These are phyloP conservation scores for Albatrellus ellisii DNA, from an alignment of 768 basidiomycete genomes.

Conservation along the genomic window DNA sequence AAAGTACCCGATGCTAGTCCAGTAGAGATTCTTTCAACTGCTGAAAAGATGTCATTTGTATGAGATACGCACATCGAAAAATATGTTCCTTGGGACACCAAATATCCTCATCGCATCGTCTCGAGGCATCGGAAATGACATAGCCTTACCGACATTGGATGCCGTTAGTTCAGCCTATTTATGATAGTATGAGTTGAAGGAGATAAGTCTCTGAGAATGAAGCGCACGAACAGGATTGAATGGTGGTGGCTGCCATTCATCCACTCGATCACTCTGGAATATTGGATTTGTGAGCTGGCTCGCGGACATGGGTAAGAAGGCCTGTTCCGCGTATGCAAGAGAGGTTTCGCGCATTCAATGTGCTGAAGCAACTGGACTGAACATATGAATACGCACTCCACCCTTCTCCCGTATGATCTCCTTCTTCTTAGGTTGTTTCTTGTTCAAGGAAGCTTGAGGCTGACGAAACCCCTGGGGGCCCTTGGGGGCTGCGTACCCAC, in stretches of 20 bases:
- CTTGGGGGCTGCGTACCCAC: too few relatives aligned
- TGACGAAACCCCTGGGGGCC: too few relatives aligned
- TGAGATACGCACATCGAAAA: constrained; percentile 7
- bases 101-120: constrained; percentile 12
- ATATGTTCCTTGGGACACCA: constrained; percentile 4
- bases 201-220: background rate
- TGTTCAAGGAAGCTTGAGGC: too few relatives aligned
- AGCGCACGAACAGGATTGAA: constrained; percentile 29
- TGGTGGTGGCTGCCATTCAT: constrained; percentile 25
- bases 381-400: too few relatives aligned
- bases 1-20: constrained; percentile 60
- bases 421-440: too few relatives aligned
- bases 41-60: background rate
- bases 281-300: constrained; percentile 26
- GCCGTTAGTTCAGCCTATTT: constrained; percentile 7
- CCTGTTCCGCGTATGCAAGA: background rate
- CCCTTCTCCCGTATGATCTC: too few relatives aligned
- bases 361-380: too few relatives aligned
- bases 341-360: background rate
- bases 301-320: constrained; percentile 29
- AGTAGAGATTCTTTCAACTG: background rate
- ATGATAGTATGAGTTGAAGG: background rate
- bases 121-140: constrained; percentile 10
- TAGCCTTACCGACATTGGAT: constrained; percentile 6
- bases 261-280: constrained; percentile 25